Base-by-base conservation (phyloP, 2,329 filamentous ascomycete species). In the Dactylellina cionopaga region DNA sequence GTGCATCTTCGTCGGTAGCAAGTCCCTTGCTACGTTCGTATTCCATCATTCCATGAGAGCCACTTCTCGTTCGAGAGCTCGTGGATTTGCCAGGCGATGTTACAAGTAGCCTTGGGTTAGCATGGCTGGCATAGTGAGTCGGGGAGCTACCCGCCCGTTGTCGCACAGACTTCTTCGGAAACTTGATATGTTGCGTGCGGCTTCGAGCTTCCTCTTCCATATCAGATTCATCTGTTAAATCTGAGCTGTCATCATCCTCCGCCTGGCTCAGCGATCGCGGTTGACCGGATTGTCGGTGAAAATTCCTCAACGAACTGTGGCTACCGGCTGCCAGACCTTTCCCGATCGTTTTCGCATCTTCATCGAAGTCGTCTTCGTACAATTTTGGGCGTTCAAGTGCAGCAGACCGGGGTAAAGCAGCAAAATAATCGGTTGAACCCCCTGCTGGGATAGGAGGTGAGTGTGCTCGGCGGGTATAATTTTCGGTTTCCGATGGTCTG, bases 101-200 rank as follows among this genome's bases (percentile, higher is more conserved):
- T n/a, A 87, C 87, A 5, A 89, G 85, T 11, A 89, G 83, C 64
- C 87, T 86, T 43, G 84, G 82, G 2, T 82, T 83, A 0, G 86
- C 84, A 3, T 85, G 86, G 17, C 82, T 81, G 5, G 65, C 65
- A 24, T 71, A 71, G 31, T 71, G 66, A 35, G 91, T 88, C 2
- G 94, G 94, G 49, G 94, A 97, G 0, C 93, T 97, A 9, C 92
- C 94, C 24, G 93, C 91, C 63, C 94, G 88, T 75, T 88, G 88
- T 27, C 93, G 87, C 43, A 96, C 86, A 0, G 95, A 94, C 91
- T 97, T 94, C 81, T 98, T 98, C 51, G 90, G 88, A 80, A 99
- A 99, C 78, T 94, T 93, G 79, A 98, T 96, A 80, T 96, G 92
- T 79, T 96, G 92, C 1, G 90, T 90, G 44, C 91, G 90, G 59